These are phyloP conservation scores for Gentiana macrophylla DNA, from an alignment of 257 asterid genomes.

Conservation along the genomic window DNA sequence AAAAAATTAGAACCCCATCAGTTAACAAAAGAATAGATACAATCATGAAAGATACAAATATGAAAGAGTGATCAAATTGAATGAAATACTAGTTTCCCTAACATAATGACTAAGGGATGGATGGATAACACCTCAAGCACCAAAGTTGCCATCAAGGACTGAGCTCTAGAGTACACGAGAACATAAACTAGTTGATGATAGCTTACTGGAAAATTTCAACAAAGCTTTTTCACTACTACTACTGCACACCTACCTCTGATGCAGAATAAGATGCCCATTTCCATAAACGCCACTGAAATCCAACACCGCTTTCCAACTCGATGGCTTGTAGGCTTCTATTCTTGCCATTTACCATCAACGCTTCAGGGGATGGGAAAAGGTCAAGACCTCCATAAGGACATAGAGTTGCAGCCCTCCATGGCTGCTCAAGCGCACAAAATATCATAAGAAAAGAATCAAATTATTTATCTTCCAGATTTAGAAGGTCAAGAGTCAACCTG, in stretches of 20 bases:
- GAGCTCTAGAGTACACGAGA: too few species aligned
- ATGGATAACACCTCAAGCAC: neutral
- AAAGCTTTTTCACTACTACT: neutral
- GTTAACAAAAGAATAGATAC: slow-evolving; percentile 11
- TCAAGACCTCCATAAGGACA: slow-evolving; percentile 67
- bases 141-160: too few species aligned
- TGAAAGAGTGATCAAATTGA: neutral
- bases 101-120: neutral
- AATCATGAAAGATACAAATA: slow-evolving; percentile 4
- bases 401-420: slow-evolving; percentile 98
- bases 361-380: slow-evolving; percentile 72
- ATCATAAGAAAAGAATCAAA: slow-evolving; percentile 11
- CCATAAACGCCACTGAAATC: slow-evolving; percentile 92
- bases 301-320: slow-evolving; percentile 91
- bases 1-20: slow-evolving; percentile 16
- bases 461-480: slow-evolving; percentile 2
- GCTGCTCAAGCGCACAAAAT: slow-evolving; percentile 42
- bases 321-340: slow-evolving; percentile 77
- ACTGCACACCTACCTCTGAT: slow-evolving; percentile 59
- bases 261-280: slow-evolving; percentile 99
- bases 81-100: neutral
- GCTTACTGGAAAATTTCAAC: neutral
- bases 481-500: slow-evolving; percentile 47
- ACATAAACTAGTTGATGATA: too few species aligned
- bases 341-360: slow-evolving; percentile 70